Conservation (phyloP, 106 monocot species). For the Triglochin maritima region DNA sequence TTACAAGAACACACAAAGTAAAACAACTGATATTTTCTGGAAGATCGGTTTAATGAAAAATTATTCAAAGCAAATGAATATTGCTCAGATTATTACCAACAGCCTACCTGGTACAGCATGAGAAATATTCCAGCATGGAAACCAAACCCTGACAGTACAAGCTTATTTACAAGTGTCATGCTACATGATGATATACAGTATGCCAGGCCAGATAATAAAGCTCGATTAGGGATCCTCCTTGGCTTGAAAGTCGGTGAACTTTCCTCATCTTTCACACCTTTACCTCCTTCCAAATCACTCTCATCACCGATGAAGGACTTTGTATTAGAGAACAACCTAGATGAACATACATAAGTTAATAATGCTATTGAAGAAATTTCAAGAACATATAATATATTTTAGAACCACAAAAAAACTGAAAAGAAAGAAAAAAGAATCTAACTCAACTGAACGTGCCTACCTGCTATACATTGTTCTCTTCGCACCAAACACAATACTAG, state of each 20-base stretch:
- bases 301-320: constrained; percentile 37
- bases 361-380: no score
- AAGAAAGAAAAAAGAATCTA: neutral
- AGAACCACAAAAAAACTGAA: constrained; percentile 1
- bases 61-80: no score
- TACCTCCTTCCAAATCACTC: constrained; percentile 64
- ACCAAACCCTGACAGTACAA: constrained; percentile 73
- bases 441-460: constrained; percentile 4
- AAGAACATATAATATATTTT: neutral
- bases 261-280: constrained; percentile 36
- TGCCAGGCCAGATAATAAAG: constrained; percentile 78
- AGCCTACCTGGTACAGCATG: constrained; percentile 93
- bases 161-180: constrained; percentile 98
- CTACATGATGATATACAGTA: constrained; percentile 97
- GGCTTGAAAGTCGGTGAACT: constrained; percentile 20
- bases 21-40: no score
- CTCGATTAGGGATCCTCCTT: constrained; percentile 59
- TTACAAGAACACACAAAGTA: neutral
- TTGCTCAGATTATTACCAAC: neutral
- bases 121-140: constrained; percentile 89
- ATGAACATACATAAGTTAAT: neutral
- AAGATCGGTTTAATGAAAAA: no score
- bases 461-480: constrained; percentile 51
- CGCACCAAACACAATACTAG: constrained; percentile 36
- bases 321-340: constrained; percentile 30